Conservation (phyloP, 495 filamentous ascomycete genomes). For the Xylaria curta region DNA sequence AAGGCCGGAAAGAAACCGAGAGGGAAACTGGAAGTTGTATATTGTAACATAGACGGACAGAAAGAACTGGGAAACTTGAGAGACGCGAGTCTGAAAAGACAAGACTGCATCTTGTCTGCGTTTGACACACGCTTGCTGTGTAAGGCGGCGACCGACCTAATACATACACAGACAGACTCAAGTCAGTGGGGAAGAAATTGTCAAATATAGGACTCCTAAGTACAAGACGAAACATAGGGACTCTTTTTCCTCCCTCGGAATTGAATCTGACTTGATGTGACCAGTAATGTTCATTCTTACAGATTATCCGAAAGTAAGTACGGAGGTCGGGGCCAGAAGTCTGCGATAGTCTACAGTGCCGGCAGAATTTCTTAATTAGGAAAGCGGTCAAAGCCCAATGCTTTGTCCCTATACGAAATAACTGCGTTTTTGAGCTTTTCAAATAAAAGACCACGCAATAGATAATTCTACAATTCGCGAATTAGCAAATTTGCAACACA, state of each 20-base stretch:
- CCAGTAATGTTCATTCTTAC: too few species aligned
- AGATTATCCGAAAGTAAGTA: too few species aligned
- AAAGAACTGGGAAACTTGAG: neutral
- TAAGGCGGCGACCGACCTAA: neutral
- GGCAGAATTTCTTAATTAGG: too few species aligned
- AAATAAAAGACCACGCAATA: too few species aligned
- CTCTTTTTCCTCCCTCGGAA: neutral
- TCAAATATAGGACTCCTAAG: conserved; percentile 9
- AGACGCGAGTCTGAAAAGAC: neutral
- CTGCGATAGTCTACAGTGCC: too few species aligned
- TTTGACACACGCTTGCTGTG: neutral
- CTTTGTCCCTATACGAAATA: too few species aligned
- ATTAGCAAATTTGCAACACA: too few species aligned
- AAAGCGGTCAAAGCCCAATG: too few species aligned
- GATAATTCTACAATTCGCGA: too few species aligned
- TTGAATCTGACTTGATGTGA: neutral
- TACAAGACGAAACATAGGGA: neutral
- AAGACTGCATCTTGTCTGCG: neutral
- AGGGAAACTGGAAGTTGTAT: neutral
- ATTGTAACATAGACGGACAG: conserved; percentile 13
- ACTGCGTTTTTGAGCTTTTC: too few species aligned
- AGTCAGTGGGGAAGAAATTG: conserved; percentile 5
- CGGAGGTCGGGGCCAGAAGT: too few species aligned
- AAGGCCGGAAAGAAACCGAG: neutral
- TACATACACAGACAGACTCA: neutral